Evolutionary conservation across 148 eudicot genomes (phyloP).

Genomic region (Persicaria tinctoria): DNA sequence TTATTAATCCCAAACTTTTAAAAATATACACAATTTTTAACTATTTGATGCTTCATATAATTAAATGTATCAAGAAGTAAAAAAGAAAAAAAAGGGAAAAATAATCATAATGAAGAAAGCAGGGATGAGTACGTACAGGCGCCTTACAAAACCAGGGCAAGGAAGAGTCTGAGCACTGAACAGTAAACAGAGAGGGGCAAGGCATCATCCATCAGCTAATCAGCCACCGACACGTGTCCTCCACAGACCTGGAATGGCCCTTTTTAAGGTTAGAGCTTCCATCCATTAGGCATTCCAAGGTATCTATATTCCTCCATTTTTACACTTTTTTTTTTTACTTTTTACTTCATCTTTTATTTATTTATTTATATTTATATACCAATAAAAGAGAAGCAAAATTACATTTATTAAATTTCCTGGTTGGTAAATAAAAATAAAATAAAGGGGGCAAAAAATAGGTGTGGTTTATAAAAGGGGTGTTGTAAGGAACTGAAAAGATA

Average conservation of each 20-base stretch:
- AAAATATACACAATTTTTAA: not conserved
- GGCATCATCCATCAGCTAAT: not conserved
- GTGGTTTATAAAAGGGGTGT: slow-evolving; percentile 2
- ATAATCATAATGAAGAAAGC: not conserved
- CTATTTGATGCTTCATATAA: not conserved
- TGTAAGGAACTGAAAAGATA: slow-evolving; percentile 11
- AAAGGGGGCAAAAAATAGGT: not conserved
- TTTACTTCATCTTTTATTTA: not conserved
- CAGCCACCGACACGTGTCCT: slow-evolving; percentile 1
- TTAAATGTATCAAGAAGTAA: too few relatives aligned
- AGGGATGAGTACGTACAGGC: slow-evolving; percentile 9
- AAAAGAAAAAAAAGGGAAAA: not conserved
- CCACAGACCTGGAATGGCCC: slow-evolving; percentile 7
- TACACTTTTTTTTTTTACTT: not conserved
- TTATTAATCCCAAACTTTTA: not conserved
- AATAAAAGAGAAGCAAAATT: not conserved
- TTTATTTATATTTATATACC: not conserved
- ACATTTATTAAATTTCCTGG: not conserved
- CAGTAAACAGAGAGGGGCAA: not conserved
- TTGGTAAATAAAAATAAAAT: not conserved
- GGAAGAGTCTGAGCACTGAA: not conserved
- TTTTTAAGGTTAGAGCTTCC: slow-evolving; percentile 12
- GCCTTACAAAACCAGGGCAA: not conserved
- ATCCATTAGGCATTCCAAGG: slow-evolving; percentile 9
- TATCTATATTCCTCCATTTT: not conserved